Percentiles rank a stretch among this genome's conserved stretches.
Conservation (phyloP, 495 filamentous ascomycete species). For the Penicillium pulvis region DNA sequence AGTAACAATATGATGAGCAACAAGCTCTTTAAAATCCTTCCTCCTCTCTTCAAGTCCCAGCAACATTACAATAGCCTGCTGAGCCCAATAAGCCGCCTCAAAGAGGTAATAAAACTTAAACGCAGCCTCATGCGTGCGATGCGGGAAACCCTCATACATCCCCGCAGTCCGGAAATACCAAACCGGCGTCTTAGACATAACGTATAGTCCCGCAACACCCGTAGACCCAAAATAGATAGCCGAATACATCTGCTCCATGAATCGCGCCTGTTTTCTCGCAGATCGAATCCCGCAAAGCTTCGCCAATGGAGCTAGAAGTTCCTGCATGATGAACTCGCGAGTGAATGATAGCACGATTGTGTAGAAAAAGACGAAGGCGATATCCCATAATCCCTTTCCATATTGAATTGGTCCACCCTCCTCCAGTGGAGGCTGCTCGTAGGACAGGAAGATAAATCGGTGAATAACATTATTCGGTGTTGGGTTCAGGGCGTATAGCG, state of each 20-base stretch:
- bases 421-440: slow-evolving; percentile 54
- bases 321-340: slow-evolving; percentile 91
- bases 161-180: slow-evolving; percentile 88
- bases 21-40: slow-evolving; percentile 88
- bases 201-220: slow-evolving; percentile 77
- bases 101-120: slow-evolving; percentile 95
- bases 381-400: slow-evolving; percentile 79
- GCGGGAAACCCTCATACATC: slow-evolving; percentile 85
- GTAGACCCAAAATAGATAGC: slow-evolving; percentile 82
- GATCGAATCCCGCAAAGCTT: slow-evolving; percentile 60
- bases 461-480: slow-evolving; percentile 72
- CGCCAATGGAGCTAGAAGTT: slow-evolving; percentile 72
- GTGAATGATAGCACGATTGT: slow-evolving; percentile 80
- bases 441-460: slow-evolving; percentile 85
- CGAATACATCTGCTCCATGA: slow-evolving; percentile 93
- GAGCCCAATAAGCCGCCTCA: slow-evolving; percentile 88
- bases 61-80: slow-evolving; percentile 82
- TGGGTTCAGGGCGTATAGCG: slow-evolving; percentile 70
- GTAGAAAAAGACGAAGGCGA: slow-evolving; percentile 83
- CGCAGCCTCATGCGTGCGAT: slow-evolving; percentile 68
- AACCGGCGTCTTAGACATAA: slow-evolving; percentile 80
- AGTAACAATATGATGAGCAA: slow-evolving; percentile 85
- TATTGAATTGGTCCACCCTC: slow-evolving; percentile 58
- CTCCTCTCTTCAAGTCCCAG: slow-evolving; percentile 83
- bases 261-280: slow-evolving; percentile 74